Conservation (phyloP, 106 monocot genomes). For the Amphibolis antarctica region DNA sequence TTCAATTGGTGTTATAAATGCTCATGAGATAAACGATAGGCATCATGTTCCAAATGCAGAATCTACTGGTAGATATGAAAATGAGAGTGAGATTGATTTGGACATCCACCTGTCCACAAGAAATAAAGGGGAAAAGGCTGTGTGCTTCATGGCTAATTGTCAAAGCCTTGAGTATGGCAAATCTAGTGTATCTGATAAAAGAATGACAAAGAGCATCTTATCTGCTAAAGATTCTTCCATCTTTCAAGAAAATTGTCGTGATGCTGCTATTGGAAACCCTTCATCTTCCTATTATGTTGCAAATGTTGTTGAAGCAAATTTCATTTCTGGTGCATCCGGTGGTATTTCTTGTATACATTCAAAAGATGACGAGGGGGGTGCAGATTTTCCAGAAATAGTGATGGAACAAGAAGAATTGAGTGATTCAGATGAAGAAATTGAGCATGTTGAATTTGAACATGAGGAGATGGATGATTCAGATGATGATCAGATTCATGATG, state of each 20-base stretch:
- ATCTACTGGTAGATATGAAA: conserved; percentile 25
- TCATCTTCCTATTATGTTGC: not conserved
- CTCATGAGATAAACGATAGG: conserved; percentile 2
- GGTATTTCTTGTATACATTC: not conserved
- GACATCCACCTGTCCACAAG: conserved; percentile 45
- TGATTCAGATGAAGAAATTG: conserved; percentile 85
- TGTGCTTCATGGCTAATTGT: not conserved
- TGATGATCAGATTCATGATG: conserved; percentile 33
- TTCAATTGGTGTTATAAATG: conserved; percentile 15
- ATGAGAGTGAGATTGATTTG: conserved; percentile 56
- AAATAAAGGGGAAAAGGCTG: conserved; percentile 12
- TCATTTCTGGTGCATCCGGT: conserved; percentile 1
- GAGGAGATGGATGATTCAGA: conserved; percentile 96
- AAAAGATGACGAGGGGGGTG: conserved; percentile 22
- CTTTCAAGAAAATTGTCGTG: conserved; percentile 8
- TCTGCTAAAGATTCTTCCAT: not conserved
- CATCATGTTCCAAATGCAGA: conserved; percentile 7
- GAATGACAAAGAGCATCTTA: conserved; percentile 8
- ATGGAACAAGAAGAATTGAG: conserved; percentile 99
- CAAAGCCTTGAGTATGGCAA: conserved; percentile 9
- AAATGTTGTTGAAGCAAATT: not conserved
- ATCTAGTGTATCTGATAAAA: conserved; percentile 1
- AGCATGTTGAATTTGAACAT: conserved; percentile 76
- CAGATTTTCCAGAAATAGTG: conserved; percentile 51
- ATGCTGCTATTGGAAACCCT: conserved; percentile 5